Percentiles rank a stretch among this genome's conserved stretches.
Evolutionary conservation across 192 early-diverging fungal genomes (phyloP).

Genomic region (Gaertneriomyces sp.): DNA sequence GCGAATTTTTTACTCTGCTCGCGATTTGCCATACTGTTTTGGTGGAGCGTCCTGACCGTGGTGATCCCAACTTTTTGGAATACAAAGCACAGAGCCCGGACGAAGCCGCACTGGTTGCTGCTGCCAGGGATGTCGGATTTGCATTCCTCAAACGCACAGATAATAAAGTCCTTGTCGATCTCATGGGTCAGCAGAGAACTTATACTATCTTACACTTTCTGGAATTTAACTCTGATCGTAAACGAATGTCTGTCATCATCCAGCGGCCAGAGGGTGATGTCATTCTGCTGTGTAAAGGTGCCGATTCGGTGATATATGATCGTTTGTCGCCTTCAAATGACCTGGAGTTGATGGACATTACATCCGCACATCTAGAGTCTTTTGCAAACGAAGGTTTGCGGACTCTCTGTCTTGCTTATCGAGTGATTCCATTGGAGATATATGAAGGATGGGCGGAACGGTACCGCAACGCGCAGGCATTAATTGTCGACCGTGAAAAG

Average conservation of each 20-base stretch:
- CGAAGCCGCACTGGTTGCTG: slow-evolving; percentile 89
- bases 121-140: slow-evolving; percentile 86
- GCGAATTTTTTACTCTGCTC: slow-evolving; percentile 84
- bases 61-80: slow-evolving; percentile 18
- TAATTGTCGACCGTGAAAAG: slow-evolving; percentile 69
- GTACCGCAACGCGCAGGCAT: slow-evolving; percentile 70
- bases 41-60: slow-evolving; percentile 57
- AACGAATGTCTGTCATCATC: slow-evolving; percentile 89
- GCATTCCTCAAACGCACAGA: slow-evolving; percentile 71
- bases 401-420: slow-evolving; percentile 83
- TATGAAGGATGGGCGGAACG: slow-evolving; percentile 72
- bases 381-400: slow-evolving; percentile 72
- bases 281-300: slow-evolving; percentile 87
- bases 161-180: slow-evolving; percentile 65
- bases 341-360: slow-evolving; percentile 41
- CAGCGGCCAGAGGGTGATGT: slow-evolving; percentile 75
- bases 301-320: slow-evolving; percentile 93
- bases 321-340: slow-evolving; percentile 54
- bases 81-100: slow-evolving; percentile 97
- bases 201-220: slow-evolving; percentile 84
- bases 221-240: slow-evolving; percentile 94
- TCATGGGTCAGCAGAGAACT: slow-evolving; percentile 66
- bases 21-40: slow-evolving; percentile 95
- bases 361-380: slow-evolving; percentile 37
- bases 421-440: slow-evolving; percentile 63